phyloP scores from a whole-genome alignment of 169 alveolate species.

The Plasmodium cynomolgi region DNA sequence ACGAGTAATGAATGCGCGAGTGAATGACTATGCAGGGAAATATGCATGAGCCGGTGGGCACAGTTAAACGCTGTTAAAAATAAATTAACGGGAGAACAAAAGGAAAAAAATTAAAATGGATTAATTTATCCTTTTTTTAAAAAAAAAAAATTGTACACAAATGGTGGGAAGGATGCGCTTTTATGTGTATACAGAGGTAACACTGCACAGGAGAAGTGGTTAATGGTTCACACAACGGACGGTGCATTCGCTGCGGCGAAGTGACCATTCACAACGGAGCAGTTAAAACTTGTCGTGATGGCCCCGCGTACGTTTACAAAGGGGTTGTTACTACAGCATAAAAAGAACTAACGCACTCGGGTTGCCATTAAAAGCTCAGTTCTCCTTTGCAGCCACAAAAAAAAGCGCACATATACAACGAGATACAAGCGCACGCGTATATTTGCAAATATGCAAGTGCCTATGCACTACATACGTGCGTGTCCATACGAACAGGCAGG shows the following conservation, averaged over 20 bases:
- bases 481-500: neutral
- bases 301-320: neutral
- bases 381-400: neutral
- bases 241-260: neutral
- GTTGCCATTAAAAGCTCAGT: neutral
- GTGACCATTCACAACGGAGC: neutral
- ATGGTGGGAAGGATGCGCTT: neutral
- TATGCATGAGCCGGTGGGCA: neutral
- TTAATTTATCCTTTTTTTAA: neutral
- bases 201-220: neutral
- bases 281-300: neutral
- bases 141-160: neutral
- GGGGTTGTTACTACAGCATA: neutral
- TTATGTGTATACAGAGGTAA: neutral
- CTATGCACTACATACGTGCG: neutral
- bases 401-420: neutral
- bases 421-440: neutral
- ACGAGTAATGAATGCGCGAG: neutral
- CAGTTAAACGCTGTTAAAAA: neutral
- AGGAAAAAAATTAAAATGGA: neutral
- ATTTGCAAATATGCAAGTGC: neutral
- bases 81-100: neutral
- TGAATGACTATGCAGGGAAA: neutral
- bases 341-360: neutral
- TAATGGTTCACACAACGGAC: neutral